These are phyloP conservation scores for Obba rivulosa DNA, from an alignment of 768 basidiomycete genomes.

Conservation along the genomic window DNA sequence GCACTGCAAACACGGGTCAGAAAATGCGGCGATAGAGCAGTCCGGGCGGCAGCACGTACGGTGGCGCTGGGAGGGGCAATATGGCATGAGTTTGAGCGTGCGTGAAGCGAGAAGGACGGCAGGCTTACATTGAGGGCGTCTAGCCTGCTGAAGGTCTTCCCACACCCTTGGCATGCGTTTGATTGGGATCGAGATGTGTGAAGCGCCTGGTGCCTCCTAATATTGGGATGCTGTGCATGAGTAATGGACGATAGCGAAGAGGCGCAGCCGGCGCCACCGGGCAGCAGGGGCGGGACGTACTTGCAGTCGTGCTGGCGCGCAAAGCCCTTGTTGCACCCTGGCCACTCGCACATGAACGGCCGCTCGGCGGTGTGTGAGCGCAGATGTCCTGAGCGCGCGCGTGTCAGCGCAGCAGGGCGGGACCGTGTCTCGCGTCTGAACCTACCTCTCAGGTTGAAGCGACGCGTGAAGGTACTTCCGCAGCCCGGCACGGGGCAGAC, in stretches of 20 bases:
- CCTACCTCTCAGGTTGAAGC: slow-evolving; percentile 81
- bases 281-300: slow-evolving; percentile 39
- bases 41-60: slow-evolving; percentile 41
- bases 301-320: slow-evolving; percentile 98
- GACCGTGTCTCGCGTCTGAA: slow-evolving; percentile 6
- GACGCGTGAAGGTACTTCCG: slow-evolving; percentile 55
- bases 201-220: slow-evolving; percentile 79
- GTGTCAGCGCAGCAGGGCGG: slow-evolving; percentile 1
- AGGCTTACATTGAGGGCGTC: slow-evolving; percentile 89
- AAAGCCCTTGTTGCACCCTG: slow-evolving; percentile 92
- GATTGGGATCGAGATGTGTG: slow-evolving; percentile 79
- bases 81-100: slow-evolving; percentile 16
- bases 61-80: slow-evolving; percentile 52
- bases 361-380: slow-evolving; percentile 94
- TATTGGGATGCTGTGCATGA: slow-evolving; percentile 4
- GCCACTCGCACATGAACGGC: slow-evolving; percentile 90
- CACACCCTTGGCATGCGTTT: slow-evolving; percentile 87
- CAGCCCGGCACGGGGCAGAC: slow-evolving; percentile 39
- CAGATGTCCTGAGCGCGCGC: slow-evolving; percentile 61
- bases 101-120: slow-evolving; percentile 20
- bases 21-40: slow-evolving; percentile 12
- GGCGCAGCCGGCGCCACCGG: background rate
- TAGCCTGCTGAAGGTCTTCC: slow-evolving; percentile 90
- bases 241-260: slow-evolving; percentile 2
- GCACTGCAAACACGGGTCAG: slow-evolving; percentile 43